Evolutionary conservation across 805 yeast genomes (phyloP), one percentile per base, ranked within the genome.

Genomic region (Candida takata): DNA sequence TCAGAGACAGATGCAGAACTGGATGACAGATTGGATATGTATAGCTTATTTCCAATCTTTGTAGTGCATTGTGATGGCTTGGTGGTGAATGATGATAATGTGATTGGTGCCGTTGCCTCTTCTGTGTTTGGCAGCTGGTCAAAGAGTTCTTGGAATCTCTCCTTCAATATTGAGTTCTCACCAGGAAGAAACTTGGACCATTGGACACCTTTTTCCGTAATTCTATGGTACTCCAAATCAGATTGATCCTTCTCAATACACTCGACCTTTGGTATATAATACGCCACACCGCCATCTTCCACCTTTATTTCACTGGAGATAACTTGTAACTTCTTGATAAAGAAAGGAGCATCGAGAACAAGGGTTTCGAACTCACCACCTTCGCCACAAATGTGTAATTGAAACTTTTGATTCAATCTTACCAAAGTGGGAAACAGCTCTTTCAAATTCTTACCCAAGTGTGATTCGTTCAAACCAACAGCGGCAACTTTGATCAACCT

Each of bases 311-410:
- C 47, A 12, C 40, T 36, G 11, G 41, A 26, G 9, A 44, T 41
- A 23, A 54, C 40, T 27, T 40, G 36, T n/a, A 67, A 37, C 26
- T 74, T 77, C 31, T 71, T 64, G 23, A 61, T 62, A 61, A 90
- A 92, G 41, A 85, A 79, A 0, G 95, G 95, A 1, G 94, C 85
- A 57, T 92, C 96, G 20, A 92, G 64, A 3, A 90, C 97, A 47
- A 90, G 63, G 0, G 96, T 81, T 57, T 92, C 99, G 58, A 86
- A 92, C 58, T 92, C 99, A 1, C 99, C 99, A 24, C 99, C 99
- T 64, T 92, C 99, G 11, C 99, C 99, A 62, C 98, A 92, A 0
- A 92, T 77, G 56, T 90, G 96, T 11, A 88, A 84, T 3, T 88
- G 95, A 59, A 74, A 88, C 57, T 64, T 61, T 8, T 54, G 41